Percentiles rank a stretch among this genome's conserved stretches.
Evolutionary conservation across 148 eudicot genomes (phyloP).

Genomic region (Gaultheria prostrata): DNA sequence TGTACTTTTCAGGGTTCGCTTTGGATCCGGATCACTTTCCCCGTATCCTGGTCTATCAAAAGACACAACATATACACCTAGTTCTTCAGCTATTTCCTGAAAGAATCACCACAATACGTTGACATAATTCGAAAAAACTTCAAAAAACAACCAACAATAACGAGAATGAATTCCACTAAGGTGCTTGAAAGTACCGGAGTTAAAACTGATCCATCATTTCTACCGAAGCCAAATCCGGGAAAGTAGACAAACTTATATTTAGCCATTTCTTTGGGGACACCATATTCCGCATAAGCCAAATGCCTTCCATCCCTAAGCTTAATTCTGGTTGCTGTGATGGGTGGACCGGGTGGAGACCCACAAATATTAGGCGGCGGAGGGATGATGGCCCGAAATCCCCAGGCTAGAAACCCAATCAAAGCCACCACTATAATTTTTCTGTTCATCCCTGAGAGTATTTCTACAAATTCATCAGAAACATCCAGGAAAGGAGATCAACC

Average conservation of each 20-base stretch:
- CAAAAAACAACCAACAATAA: slow-evolving; percentile 16
- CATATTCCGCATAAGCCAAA: slow-evolving; percentile 59
- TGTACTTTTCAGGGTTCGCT: slow-evolving; percentile 46
- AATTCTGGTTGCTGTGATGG: slow-evolving; percentile 25
- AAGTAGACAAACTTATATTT: slow-evolving; percentile 43
- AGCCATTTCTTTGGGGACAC: slow-evolving; percentile 54
- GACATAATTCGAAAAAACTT: background rate
- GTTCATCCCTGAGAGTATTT: slow-evolving; percentile 14
- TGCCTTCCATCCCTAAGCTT: slow-evolving; percentile 59
- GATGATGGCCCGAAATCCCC: slow-evolving; percentile 15
- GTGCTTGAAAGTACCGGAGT: slow-evolving; percentile 20
- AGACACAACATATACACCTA: slow-evolving; percentile 50
- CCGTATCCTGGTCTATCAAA: slow-evolving; percentile 87
- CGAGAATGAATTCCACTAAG: background rate
- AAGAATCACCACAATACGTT: background rate
- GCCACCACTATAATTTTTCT: background rate
- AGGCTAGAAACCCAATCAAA: slow-evolving; percentile 24
- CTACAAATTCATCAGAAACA: background rate
- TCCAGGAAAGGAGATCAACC: background rate
- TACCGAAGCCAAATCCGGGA: slow-evolving; percentile 43
- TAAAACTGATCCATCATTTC: slow-evolving; percentile 24
- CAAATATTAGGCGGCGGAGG: slow-evolving; percentile 30
- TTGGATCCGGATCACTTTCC: slow-evolving; percentile 74
- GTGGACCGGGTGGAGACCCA: slow-evolving; percentile 27
- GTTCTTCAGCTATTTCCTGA: slow-evolving; percentile 47